Evolutionary conservation across 2,329 filamentous ascomycete species (phyloP), one percentile per base, ranked within the genome.

Genomic region (Clarireedia homoeocarpa): DNA sequence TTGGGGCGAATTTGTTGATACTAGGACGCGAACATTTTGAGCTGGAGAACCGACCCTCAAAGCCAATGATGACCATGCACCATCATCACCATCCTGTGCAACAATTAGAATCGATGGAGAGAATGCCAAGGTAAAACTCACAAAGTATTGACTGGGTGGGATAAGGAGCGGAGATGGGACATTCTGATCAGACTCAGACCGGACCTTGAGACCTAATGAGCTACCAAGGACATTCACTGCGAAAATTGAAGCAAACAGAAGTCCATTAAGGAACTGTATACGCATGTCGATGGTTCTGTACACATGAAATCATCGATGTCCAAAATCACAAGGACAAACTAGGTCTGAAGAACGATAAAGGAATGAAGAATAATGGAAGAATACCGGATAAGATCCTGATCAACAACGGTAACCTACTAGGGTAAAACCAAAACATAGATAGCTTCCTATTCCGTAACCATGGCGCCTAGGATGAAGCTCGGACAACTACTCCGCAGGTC

Each of bases 61-160:
- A n/a, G 73, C 74, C 61, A 88, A 82, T 7, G 84, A 80, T 7
- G 85, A 89, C 88, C 88, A 91, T 59, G 77, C 77, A 6, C 85
- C 85, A 67, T 88, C 84, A 62, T 79, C 76, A 45, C 83, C 82
- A 58, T 80, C 75, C 81, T 80, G 9, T 12, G 17, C 81, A 39
- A 23, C 17, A 4, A 17, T 56, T 20, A 5, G 40, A 42, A 48
- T 24, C 14, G 42, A 17, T 42, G 23, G 30, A 12, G 34, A 6
- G 9, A 30, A n/a, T n/a, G 4, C 2, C 4, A n/a, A 27, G 10
- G 14, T 12, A 48, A 27, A 20, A 49, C 58, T 39, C 38, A 63
- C 60, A 56, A 54, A 63, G 48, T 61, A 60, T 51, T 61, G 58
- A 53, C 62, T 63, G 17, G 62, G 49, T n/a, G 61, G 57, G 26